Conservation (phyloP, 495 filamentous ascomycete genomes). For the Geopyxis carbonaria region DNA sequence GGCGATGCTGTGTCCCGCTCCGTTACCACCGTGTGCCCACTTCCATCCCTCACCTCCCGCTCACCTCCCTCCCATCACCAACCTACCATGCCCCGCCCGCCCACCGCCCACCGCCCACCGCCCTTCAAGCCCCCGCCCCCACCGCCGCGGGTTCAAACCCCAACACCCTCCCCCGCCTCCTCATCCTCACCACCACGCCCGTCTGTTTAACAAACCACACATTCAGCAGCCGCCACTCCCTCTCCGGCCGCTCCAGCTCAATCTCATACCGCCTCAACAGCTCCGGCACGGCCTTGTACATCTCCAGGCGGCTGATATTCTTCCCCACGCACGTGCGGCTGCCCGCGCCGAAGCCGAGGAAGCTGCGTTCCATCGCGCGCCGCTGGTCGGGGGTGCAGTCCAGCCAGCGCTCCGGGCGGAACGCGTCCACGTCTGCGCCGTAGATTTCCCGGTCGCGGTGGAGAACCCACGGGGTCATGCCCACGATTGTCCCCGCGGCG, state of each 20-base stretch:
- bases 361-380: background rate
- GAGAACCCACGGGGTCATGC: slow-evolving; percentile 43
- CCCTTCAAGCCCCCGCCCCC: no score
- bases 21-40: no score
- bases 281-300: background rate
- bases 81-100: no score
- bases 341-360: slow-evolving; percentile 2
- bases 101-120: no score
- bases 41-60: no score
- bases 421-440: slow-evolving; percentile 38
- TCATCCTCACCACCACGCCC: background rate
- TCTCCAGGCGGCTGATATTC: background rate
- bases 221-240: background rate
- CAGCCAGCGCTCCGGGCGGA: slow-evolving; percentile 41
- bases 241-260: no score
- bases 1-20: no score
- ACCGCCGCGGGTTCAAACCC: no score
- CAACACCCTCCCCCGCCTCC: no score
- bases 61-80: no score
- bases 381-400: slow-evolving; percentile 28
- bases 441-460: slow-evolving; percentile 39
- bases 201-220: background rate
- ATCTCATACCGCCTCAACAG: no score
- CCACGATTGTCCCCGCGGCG: slow-evolving; percentile 39
- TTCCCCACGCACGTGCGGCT: background rate